phyloP scores from a whole-genome alignment of 306 rosid genomes.

The Canavalia gladiata region DNA sequence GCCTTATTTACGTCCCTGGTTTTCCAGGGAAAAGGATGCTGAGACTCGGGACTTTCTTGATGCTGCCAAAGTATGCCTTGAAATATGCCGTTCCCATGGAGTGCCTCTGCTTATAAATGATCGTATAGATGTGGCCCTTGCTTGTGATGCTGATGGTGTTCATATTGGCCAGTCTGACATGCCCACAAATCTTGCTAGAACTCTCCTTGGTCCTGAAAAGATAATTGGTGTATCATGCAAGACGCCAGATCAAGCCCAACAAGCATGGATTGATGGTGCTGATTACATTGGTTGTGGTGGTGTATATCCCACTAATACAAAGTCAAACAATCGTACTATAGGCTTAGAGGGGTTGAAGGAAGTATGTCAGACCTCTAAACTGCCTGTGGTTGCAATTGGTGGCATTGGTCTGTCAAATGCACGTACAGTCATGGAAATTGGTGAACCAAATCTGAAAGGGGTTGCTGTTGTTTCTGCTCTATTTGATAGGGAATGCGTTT shows the following conservation, averaged over 20 bases:
- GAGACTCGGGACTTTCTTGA: constrained; percentile 79
- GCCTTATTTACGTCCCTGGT: constrained; percentile 15
- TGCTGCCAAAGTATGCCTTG: constrained; percentile 76
- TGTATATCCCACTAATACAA: constrained; percentile 84
- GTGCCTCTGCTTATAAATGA: constrained; percentile 88
- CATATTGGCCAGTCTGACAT: constrained; percentile 97
- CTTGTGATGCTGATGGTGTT: constrained; percentile 93
- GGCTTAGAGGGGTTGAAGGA: constrained; percentile 80
- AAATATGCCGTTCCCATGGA: constrained; percentile 76
- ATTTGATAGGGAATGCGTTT: constrained; percentile 78
- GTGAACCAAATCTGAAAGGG: constrained; percentile 75
- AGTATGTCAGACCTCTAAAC: constrained; percentile 73
- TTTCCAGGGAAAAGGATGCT: constrained; percentile 83
- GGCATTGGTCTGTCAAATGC: constrained; percentile 79
- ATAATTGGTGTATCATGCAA: constrained; percentile 95
- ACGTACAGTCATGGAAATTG: constrained; percentile 69
- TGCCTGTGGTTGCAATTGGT: constrained; percentile 96
- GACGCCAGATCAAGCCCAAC: constrained; percentile 84
- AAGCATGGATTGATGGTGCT: constrained; percentile 88
- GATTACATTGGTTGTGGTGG: constrained; percentile 94
- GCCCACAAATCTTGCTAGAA: constrained; percentile 67
- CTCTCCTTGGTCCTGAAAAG: constrained; percentile 83
- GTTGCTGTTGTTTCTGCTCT: constrained; percentile 90
- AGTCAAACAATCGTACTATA: constrained; percentile 72
- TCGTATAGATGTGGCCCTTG: constrained; percentile 86